A percentile compares a stretch with the other conserved stretches of the same genome.
Evolutionary conservation across 495 filamentous ascomycete species (phyloP).

Genomic region (Aspergillus homomorphus): DNA sequence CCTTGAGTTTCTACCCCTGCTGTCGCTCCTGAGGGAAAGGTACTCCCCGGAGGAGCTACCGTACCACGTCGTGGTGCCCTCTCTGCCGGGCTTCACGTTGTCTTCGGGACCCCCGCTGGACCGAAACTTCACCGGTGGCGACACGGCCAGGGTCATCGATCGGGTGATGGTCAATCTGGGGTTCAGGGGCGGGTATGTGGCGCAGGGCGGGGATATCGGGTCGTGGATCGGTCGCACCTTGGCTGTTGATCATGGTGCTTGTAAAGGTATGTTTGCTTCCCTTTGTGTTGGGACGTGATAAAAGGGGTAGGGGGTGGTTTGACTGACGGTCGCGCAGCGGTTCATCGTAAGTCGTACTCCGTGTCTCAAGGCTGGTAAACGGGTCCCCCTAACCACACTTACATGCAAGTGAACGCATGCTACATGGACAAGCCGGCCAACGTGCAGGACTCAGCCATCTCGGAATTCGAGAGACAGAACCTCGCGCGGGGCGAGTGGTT

Average conservation of each 20-base stretch:
- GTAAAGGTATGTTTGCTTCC: constrained; percentile 36
- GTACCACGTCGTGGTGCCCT: constrained; percentile 66
- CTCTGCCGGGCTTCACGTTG: constrained; percentile 60
- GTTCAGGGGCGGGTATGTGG: constrained; percentile 58
- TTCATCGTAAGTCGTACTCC: constrained; percentile 27
- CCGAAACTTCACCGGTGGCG: constrained; percentile 40
- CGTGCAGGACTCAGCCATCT: constrained; percentile 48
- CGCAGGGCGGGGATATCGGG: constrained; percentile 67
- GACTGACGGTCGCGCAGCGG: constrained; percentile 18
- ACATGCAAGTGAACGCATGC: constrained; percentile 31
- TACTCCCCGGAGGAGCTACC: constrained; percentile 55
- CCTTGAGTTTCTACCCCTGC: constrained; percentile 37
- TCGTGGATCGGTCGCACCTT: constrained; percentile 46
- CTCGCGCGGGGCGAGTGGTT: constrained; percentile 36
- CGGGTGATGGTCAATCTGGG: constrained; percentile 58
- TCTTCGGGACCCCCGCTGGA: constrained; percentile 52
- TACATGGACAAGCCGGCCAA: constrained; percentile 55
- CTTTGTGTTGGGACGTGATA: not conserved
- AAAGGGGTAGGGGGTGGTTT: not conserved
- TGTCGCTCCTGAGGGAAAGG: constrained; percentile 43
- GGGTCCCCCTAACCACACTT: too few relatives aligned
- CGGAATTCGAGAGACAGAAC: constrained; percentile 32
- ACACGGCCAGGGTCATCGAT: constrained; percentile 50
- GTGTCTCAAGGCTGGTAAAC: not conserved
- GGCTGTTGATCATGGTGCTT: constrained; percentile 37